phyloP scores from a whole-genome alignment of 2,329 filamentous ascomycete species.

The Cryoendolithus antarcticus region DNA sequence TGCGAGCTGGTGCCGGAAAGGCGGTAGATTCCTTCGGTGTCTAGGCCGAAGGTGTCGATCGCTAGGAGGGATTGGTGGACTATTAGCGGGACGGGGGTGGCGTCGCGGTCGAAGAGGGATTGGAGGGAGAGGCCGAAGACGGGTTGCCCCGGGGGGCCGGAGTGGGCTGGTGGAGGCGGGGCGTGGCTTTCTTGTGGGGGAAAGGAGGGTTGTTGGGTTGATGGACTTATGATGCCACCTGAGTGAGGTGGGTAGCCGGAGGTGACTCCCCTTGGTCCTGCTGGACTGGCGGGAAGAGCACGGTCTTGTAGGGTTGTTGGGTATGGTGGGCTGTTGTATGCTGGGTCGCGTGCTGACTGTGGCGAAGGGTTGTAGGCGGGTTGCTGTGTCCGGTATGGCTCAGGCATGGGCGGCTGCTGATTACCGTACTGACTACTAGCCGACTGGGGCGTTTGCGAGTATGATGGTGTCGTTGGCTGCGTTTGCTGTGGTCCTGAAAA shows the following conservation, averaged over 20 bases:
- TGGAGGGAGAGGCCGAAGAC: conserved; percentile 77
- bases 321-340: conserved; percentile 13
- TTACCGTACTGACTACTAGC: too few relatives aligned
- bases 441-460: conserved; percentile 1
- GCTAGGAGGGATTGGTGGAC: conserved; percentile 95
- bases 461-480: conserved; percentile 7
- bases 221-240: conserved; percentile 3
- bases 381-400: not conserved
- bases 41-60: conserved; percentile 83
- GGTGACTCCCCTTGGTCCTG: too few relatives aligned
- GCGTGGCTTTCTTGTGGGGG: conserved; percentile 5
- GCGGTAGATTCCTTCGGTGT: conserved; percentile 88
- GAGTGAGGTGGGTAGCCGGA: conserved; percentile 5
- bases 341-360: too few relatives aligned
- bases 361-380: conserved; percentile 6
- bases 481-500: conserved; percentile 7
- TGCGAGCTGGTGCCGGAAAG: conserved; percentile 71
- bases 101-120: conserved; percentile 71
- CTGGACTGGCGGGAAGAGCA: not conserved
- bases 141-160: conserved; percentile 48
- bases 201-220: too few relatives aligned
- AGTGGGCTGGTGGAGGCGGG: conserved; percentile 2
- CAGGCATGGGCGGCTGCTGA: not conserved
- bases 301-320: conserved; percentile 15
- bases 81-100: conserved; percentile 80